phyloP scores from a whole-genome alignment of 805 yeast genomes.

The Ogataea minuta region DNA sequence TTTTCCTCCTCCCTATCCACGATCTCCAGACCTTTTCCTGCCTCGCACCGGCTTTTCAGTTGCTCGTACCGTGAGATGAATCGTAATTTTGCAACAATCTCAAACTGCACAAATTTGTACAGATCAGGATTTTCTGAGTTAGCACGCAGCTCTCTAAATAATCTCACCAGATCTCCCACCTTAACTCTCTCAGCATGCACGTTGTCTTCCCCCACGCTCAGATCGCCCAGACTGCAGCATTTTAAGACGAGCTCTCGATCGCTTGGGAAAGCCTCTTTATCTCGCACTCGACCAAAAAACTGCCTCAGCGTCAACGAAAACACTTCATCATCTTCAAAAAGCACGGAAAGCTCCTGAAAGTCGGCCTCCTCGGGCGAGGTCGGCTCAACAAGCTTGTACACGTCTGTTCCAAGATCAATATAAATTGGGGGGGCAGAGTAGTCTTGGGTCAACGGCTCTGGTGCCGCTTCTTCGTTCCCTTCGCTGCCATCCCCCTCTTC shows the following conservation, averaged over 20 bases:
- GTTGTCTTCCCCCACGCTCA: constrained; percentile 28
- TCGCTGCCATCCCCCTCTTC: constrained; percentile 1
- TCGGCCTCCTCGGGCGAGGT: constrained; percentile 23
- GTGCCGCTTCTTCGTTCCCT: constrained; percentile 3
- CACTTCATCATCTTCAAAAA: constrained; percentile 17
- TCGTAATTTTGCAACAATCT: constrained; percentile 15
- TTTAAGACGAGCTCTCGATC: constrained; percentile 18
- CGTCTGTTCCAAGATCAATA: constrained; percentile 28
- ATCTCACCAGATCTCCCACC: constrained; percentile 22
- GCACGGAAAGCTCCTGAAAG: constrained; percentile 22
- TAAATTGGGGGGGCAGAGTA: constrained; percentile 24
- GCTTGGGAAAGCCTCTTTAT: constrained; percentile 7
- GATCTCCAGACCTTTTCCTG: constrained; percentile 23
- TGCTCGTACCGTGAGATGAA: constrained; percentile 13
- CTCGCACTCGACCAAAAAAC: constrained; percentile 14
- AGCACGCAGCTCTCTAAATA: constrained; percentile 21
- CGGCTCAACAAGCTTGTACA: constrained; percentile 27
- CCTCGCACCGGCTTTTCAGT: constrained; percentile 7
- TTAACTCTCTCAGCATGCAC: constrained; percentile 13
- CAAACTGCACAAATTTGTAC: constrained; percentile 25
- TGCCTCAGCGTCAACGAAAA: constrained; percentile 12
- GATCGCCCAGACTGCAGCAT: constrained; percentile 22
- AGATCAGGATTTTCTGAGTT: constrained; percentile 26
- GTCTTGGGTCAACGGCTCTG: constrained; percentile 1
- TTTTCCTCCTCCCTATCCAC: constrained; percentile 8